Evolutionary conservation across 2,329 filamentous ascomycete genomes (phyloP).

Genomic region (Clonostachys rhizophaga): DNA sequence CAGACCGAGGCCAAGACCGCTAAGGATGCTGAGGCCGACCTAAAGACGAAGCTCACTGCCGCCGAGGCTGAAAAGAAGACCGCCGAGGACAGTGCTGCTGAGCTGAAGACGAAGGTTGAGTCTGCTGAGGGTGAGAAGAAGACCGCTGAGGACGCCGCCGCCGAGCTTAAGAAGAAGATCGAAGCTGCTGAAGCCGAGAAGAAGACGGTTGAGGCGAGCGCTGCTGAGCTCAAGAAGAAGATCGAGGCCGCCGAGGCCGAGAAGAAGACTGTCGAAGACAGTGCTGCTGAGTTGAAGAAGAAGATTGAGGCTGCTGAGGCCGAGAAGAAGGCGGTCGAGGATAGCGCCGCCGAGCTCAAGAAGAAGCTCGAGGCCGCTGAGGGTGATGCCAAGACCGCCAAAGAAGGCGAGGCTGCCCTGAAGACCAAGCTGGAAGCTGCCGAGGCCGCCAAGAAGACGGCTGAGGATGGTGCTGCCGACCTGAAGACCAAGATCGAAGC

Average conservation of each 20-base stretch:
- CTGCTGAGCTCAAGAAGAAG: constrained; percentile 1
- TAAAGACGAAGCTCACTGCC: constrained; percentile 8
- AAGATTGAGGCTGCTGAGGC: neutral
- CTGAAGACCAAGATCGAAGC: neutral
- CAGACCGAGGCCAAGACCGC: constrained; percentile 2
- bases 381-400: neutral
- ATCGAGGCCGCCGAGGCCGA: neutral
- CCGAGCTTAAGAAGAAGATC: neutral
- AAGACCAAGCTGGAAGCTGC: neutral
- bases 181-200: constrained; percentile 1
- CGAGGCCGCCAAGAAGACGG: neutral
- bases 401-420: neutral
- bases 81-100: constrained; percentile 1
- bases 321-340: constrained; percentile 6
- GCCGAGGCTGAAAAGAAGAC: constrained; percentile 5
- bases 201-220: constrained; percentile 1
- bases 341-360: constrained; percentile 6
- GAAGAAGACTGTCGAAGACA: neutral
- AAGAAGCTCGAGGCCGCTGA: constrained; percentile 1
- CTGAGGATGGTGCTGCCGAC: neutral
- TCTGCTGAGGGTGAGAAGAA: neutral
- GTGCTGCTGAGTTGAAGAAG: neutral
- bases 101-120: neutral
- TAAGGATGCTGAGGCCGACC: neutral
- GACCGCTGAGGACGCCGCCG: neutral